Conservation (phyloP, 805 yeast species). For the Debaryomyces hansenii region DNA sequence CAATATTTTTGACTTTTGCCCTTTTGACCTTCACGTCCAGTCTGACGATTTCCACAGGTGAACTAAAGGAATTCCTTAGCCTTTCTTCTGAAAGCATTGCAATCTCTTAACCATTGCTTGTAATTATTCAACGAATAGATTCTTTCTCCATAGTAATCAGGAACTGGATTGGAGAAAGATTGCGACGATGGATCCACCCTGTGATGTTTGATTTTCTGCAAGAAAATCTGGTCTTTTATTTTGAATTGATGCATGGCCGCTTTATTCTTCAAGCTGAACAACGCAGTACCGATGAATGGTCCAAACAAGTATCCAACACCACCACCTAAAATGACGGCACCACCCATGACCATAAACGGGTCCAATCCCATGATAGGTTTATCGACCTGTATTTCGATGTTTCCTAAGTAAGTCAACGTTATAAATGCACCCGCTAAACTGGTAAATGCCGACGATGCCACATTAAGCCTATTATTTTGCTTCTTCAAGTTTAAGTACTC, state of each 20-base stretch:
- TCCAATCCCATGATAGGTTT: slow-evolving; percentile 85
- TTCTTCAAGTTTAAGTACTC: slow-evolving; percentile 76
- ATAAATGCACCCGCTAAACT: slow-evolving; percentile 62
- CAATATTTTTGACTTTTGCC: neutral
- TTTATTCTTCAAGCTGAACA: slow-evolving; percentile 60
- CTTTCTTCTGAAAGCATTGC: slow-evolving; percentile 85
- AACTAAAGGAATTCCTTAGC: slow-evolving; percentile 65
- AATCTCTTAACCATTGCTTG: slow-evolving; percentile 95
- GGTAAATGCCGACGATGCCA: slow-evolving; percentile 65
- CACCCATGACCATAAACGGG: slow-evolving; percentile 77
- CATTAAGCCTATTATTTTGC: slow-evolving; percentile 69
- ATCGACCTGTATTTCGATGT: slow-evolving; percentile 84
- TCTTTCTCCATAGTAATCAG: slow-evolving; percentile 98
- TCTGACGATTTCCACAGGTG: neutral
- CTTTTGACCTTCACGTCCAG: neutral
- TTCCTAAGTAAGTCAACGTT: slow-evolving; percentile 77
- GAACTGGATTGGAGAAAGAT: slow-evolving; percentile 90
- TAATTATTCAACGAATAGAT: slow-evolving; percentile 83
- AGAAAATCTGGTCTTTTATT: slow-evolving; percentile 68
- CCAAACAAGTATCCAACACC: slow-evolving; percentile 80
- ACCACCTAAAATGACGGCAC: slow-evolving; percentile 70
- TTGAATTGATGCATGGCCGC: slow-evolving; percentile 47
- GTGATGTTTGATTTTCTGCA: slow-evolving; percentile 70
- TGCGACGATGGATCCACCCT: slow-evolving; percentile 93
- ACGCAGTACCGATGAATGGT: slow-evolving; percentile 70